Base-by-base conservation (phyloP, 2,329 filamentous ascomycete species). In the Talaromyces rugulosus region DNA sequence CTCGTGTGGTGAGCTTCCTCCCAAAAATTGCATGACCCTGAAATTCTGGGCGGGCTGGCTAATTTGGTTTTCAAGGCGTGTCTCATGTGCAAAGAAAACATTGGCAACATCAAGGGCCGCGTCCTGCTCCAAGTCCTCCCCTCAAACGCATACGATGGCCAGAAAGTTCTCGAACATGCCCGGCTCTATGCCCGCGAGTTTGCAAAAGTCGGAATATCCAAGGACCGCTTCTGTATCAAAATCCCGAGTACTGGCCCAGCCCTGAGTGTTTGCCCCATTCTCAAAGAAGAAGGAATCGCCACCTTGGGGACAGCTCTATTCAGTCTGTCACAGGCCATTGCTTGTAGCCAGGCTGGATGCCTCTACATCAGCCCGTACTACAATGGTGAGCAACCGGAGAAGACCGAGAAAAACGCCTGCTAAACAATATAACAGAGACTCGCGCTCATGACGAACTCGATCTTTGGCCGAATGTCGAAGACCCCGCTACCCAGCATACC, bases 351-450 rank as follows among this genome's bases (percentile, higher is more conserved):
- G 65, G 80, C 80, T 0, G 74, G 75, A 1, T 80, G 78, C 66
- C 69, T 80, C 4, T 82, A 78, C 60, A 80, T 83, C 67, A 82
- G 80, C 65, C 81, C 80, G 3, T 83, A 83, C 61, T 82, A 77
- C 58, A 83, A 83, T 62, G 77, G 78, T 77, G 62, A 59, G 71
- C 54, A 33, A 12, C 23, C 7, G 5, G n/a, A 40, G 36, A 16
- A 36, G 12, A 36, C 12, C 4, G 12, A 12, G 12, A 12, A 36
- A 36, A 14, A 36, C 12, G 4, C 3, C 5, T 36, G 12, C 34
- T 36, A 36, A 36, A 33, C 14, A 5, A 7, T 2, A n/a, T 5
- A 40, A 40, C 36, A 40, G 36, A 40, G 36, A 16, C n/a, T 40
- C 36, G 36, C 36, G 36, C 36, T 18, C 34, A 72, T 11, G 70